phyloP scores from a whole-genome alignment of 352 stramenopile species.

The Halophytophthora polymorphica region DNA sequence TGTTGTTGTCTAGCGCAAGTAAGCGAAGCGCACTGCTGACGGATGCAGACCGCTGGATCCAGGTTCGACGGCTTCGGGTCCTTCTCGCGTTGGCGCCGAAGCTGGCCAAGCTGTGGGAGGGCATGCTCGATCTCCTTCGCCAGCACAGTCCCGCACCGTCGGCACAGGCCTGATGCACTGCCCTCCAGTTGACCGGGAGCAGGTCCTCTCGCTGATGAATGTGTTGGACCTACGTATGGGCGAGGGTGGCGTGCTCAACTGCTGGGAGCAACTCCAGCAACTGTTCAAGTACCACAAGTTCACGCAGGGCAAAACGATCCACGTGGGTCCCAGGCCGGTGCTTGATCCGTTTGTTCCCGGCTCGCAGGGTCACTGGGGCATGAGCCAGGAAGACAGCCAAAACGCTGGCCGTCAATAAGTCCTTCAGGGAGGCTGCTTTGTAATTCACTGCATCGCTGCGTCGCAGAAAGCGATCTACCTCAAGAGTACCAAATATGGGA shows the following conservation, averaged over 20 bases:
- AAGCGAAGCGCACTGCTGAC: too few species aligned
- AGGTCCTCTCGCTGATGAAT: conserved; percentile 23
- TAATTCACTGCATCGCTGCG: conserved; percentile 11
- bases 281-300: conserved; percentile 29
- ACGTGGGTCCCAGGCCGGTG: conserved; percentile 18
- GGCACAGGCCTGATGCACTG: conserved; percentile 14
- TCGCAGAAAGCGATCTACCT: conserved; percentile 17
- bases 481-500: conserved; percentile 4
- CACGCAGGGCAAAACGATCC: conserved; percentile 19
- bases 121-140: too few species aligned
- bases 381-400: conserved; percentile 15
- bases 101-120: too few species aligned
- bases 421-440: conserved; percentile 19
- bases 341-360: conserved; percentile 21
- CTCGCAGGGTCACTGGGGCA: conserved; percentile 15
- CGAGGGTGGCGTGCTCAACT: conserved; percentile 19
- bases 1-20: too few species aligned
- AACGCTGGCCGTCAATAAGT: conserved; percentile 11
- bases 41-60: too few species aligned
- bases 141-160: conserved; percentile 17
- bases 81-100: too few species aligned
- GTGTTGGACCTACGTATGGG: conserved; percentile 21
- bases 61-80: too few species aligned
- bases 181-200: too few species aligned
- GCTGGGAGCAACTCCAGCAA: conserved; percentile 18